Conservation (phyloP, 2,329 filamentous ascomycete genomes). For the Alternaria tenuissima region DNA sequence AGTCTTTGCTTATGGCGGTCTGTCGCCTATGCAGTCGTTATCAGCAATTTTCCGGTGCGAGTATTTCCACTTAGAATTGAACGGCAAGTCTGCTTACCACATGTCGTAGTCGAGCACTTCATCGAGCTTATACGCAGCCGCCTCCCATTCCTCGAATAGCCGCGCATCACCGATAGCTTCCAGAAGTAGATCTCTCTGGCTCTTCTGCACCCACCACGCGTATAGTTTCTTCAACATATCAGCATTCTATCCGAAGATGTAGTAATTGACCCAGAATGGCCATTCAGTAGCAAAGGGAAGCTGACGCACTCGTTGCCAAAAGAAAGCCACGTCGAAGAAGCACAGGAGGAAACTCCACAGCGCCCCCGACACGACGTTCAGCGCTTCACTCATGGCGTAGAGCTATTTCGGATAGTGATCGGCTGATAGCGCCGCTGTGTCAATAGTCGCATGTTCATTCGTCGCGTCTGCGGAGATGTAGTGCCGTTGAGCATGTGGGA, state of each 20-base stretch:
- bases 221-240: constrained; percentile 67
- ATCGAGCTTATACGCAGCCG: constrained; percentile 83
- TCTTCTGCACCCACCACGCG: constrained; percentile 72
- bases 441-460: constrained; percentile 39
- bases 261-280: neutral
- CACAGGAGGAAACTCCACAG: constrained; percentile 43
- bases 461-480: constrained; percentile 27
- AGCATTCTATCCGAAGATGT: constrained; percentile 16
- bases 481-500: constrained; percentile 27
- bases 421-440: constrained; percentile 24
- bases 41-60: constrained; percentile 11
- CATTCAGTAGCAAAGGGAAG: neutral
- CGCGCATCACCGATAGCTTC: constrained; percentile 71
- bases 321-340: constrained; percentile 50
- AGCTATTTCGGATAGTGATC: constrained; percentile 22
- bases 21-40: constrained; percentile 70
- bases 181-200: constrained; percentile 70
- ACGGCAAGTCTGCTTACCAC: constrained; percentile 64
- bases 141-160: constrained; percentile 85
- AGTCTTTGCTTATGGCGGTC: constrained; percentile 79
- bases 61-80: neutral
- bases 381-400: constrained; percentile 31
- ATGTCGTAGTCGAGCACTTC: constrained; percentile 80
- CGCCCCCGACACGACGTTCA: constrained; percentile 14
- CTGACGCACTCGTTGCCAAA: constrained; percentile 52